These are phyloP conservation scores for Globisporangium alternatum DNA, from an alignment of 352 stramenopile genomes.

Conservation along the genomic window DNA sequence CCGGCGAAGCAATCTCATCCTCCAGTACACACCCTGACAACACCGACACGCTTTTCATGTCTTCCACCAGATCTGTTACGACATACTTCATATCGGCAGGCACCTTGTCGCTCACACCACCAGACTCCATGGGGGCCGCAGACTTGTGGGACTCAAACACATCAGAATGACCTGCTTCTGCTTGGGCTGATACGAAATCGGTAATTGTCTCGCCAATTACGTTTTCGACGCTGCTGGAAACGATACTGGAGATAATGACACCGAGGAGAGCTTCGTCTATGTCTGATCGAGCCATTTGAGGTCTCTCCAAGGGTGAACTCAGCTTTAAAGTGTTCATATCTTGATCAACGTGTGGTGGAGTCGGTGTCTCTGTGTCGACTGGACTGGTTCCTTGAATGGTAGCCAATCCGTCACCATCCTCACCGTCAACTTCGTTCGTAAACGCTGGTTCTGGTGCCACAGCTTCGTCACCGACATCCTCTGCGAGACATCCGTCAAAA, in stretches of 20 bases:
- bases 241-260: constrained; percentile 3
- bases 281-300: neutral
- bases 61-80: too few species aligned
- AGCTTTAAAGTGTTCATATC: neutral
- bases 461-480: neutral
- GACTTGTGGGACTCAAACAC: neutral
- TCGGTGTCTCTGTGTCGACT: neutral
- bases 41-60: too few species aligned
- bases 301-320: neutral
- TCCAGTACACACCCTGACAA: too few species aligned
- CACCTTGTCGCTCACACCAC: too few species aligned
- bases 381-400: neutral
- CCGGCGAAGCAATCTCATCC: too few species aligned
- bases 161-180: neutral
- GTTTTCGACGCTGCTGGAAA: neutral
- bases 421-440: neutral
- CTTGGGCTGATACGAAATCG: neutral
- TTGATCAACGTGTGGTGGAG: neutral
- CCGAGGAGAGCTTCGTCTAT: neutral
- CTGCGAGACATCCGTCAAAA: neutral
- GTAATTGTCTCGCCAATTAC: neutral
- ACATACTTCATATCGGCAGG: too few species aligned
- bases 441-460: neutral
- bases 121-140: neutral
- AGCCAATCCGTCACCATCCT: neutral